These are phyloP conservation scores for Sicyos baderoa DNA, from an alignment of 306 rosid genomes.

Conservation along the genomic window DNA sequence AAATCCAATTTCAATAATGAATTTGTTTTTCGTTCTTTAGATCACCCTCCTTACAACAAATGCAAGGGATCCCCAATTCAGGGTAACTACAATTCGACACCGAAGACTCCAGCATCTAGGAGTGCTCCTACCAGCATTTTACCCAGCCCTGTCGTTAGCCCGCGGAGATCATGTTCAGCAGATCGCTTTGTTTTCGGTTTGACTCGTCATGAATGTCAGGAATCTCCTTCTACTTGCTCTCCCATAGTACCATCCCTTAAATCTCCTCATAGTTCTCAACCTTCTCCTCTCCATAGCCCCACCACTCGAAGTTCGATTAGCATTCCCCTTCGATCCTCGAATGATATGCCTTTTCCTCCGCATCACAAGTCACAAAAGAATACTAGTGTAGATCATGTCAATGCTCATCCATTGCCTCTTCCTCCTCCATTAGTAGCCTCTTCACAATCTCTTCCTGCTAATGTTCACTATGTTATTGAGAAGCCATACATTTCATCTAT, in stretches of 20 bases:
- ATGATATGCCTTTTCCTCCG: constrained; percentile 23
- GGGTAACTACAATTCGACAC: constrained; percentile 25
- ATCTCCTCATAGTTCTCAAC: constrained; percentile 37
- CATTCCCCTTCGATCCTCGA: constrained; percentile 28
- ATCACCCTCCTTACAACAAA: constrained; percentile 28
- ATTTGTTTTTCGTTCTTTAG: constrained; percentile 23
- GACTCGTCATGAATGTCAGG: constrained; percentile 33
- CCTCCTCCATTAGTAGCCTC: constrained; percentile 48
- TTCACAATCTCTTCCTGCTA: constrained; percentile 29
- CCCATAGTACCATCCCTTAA: constrained; percentile 25
- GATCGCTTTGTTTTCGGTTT: constrained; percentile 29
- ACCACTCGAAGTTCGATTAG: constrained; percentile 26
- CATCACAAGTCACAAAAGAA: constrained; percentile 21
- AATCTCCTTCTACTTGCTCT: constrained; percentile 18
- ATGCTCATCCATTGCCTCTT: constrained; percentile 79
- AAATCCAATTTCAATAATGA: constrained; percentile 25
- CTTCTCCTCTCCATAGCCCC: constrained; percentile 48
- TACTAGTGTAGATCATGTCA: constrained; percentile 34
- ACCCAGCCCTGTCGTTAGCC: constrained; percentile 73
- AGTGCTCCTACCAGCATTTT: constrained; percentile 74
- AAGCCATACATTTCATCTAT: constrained; percentile 26
- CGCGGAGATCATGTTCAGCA: constrained; percentile 44
- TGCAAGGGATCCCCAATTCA: constrained; percentile 31
- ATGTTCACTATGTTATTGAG: constrained; percentile 31
- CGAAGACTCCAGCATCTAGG: constrained; percentile 35